Evolutionary conservation across 23 red algal genomes (phyloP), one percentile per base, ranked within the genome.

Genomic region (Gracilaria caudata): DNA sequence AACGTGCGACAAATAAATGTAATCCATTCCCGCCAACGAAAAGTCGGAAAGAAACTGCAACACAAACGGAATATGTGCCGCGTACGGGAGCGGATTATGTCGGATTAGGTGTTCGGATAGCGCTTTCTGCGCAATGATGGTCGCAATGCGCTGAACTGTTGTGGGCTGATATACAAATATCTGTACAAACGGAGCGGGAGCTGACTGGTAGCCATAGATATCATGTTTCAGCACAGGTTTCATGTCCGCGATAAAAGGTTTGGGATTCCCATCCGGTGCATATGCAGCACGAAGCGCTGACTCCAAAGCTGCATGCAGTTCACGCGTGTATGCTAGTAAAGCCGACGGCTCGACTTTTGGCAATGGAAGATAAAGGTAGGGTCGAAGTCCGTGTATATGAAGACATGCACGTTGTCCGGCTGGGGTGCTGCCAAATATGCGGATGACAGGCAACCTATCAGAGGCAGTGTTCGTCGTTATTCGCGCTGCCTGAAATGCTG

Each of bases 341-440:
- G 35, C 77, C 5, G 51, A 32, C 2, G 46, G 77, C 37, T 81
- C 44, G 34, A 59, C 1, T 28, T 64, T 71, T 7, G 94, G 89
- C 6, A 81, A 68, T 24, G 73, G 86, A 30, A 98, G 54, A 57
- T n/a, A n/a, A n/a, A n/a, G n/a, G n/a, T n/a, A n/a, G n/a, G n/a
- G n/a, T n/a, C n/a, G n/a, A n/a, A n/a, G 73, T 65, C 82, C 65
- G 68, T 98, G 96, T 47, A 98, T n/a, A 79, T n/a, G 96, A 28
- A 98, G 23, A 68, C 92, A 94, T 28, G 71, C 78, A 46, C 85
- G 87, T 78, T 94, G 92, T 61, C 92, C 88, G 10, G 81, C 92
- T 7, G 88, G 88, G 19, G 96, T 98, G 26, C 81, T 77, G 11
- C 96, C 96, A 76, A 98, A 95, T 32, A 98, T 81, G 17, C 96